Percentiles rank a stretch among this genome's conserved stretches.
Evolutionary conservation across 345 rosid species (phyloP).

Genomic region (Xanthoceras sorbifolium): DNA sequence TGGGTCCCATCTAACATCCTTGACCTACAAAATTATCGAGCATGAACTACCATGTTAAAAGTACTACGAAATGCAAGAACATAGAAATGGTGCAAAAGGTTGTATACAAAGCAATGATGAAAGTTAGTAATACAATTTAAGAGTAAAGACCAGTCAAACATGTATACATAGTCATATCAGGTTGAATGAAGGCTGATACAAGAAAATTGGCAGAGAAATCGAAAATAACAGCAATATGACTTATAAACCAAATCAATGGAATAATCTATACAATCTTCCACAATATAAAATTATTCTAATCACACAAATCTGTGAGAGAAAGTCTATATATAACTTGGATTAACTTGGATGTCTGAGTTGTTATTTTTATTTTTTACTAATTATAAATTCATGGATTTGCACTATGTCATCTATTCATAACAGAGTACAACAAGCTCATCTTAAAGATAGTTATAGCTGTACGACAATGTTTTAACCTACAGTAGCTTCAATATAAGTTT

Average conservation of each 20-base stretch:
- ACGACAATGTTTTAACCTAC: neutral
- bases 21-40: constrained; percentile 53
- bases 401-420: neutral
- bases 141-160: neutral
- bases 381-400: neutral
- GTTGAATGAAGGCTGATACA: neutral
- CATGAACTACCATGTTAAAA: constrained; percentile 14
- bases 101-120: neutral
- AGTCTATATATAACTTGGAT: neutral
- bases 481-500: neutral
- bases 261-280: neutral
- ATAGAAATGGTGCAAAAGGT: neutral
- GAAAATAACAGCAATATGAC: neutral
- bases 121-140: neutral
- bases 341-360: neutral
- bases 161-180: neutral
- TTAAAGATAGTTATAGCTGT: neutral
- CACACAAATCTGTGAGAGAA: neutral
- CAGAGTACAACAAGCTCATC: neutral
- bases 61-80: neutral
- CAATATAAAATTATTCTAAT: neutral
- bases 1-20: constrained; percentile 98
- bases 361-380: neutral
- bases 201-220: neutral
- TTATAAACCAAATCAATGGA: neutral